These are phyloP conservation scores for Erodium moschatum DNA, from an alignment of 441 rosid genomes.

Conservation along the genomic window DNA sequence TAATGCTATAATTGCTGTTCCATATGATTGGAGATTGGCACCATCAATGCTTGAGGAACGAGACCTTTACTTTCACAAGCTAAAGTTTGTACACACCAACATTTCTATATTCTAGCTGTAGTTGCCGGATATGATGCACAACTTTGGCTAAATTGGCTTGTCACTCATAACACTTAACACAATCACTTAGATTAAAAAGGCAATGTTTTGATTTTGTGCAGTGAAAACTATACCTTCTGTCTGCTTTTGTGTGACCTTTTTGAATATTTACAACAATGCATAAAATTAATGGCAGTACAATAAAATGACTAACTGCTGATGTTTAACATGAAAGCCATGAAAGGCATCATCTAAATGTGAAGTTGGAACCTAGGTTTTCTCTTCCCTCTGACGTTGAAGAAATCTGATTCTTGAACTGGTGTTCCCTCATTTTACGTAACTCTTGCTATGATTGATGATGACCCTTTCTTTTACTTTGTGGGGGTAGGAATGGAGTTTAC, in stretches of 20 bases:
- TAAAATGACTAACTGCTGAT: neutral
- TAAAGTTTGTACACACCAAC: slow-evolving; percentile 53
- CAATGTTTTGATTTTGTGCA: neutral
- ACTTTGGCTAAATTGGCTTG: slow-evolving; percentile 9
- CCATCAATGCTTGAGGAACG: slow-evolving; percentile 93
- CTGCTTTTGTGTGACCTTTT: neutral
- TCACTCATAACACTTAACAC: neutral
- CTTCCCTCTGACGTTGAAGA: neutral
- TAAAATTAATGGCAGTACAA: neutral
- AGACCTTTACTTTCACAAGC: slow-evolving; percentile 91
- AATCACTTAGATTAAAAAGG: neutral
- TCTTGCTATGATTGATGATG: neutral
- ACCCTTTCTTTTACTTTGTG: neutral
- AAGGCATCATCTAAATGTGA: neutral
- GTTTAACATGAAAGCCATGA: neutral
- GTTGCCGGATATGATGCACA: slow-evolving; percentile 11
- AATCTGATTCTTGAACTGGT: neutral
- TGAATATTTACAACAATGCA: neutral
- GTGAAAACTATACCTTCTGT: neutral
- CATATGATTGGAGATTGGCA: slow-evolving; percentile 96
- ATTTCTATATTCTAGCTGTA: neutral
- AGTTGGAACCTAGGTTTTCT: neutral
- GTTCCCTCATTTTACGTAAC: neutral
- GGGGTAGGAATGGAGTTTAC: neutral
- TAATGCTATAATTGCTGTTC: slow-evolving; percentile 86